Evolutionary conservation across 805 yeast genomes (phyloP).

Genomic region (Saccharomycopsis fodiens): DNA sequence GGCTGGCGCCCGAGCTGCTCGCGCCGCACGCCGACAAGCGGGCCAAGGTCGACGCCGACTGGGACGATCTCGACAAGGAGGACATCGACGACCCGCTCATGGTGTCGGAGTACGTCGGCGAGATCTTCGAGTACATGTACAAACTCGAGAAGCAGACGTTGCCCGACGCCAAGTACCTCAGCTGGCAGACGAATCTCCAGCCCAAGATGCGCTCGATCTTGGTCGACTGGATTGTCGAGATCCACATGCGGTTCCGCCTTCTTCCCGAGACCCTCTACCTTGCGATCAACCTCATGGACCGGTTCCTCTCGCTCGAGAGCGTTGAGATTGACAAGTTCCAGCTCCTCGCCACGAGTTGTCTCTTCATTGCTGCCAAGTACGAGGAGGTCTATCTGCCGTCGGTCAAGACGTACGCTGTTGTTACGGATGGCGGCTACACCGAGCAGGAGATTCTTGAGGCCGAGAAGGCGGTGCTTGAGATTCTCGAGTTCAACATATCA

Average conservation of each 20-base stretch:
- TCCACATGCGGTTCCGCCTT: conserved; percentile 74
- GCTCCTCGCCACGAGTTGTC: conserved; percentile 74
- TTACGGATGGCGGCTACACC: conserved; percentile 78
- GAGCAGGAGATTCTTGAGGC: conserved; percentile 78
- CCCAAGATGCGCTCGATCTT: conserved; percentile 81
- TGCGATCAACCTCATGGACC: conserved; percentile 80
- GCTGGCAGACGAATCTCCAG: conserved; percentile 55
- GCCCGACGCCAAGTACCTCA: conserved; percentile 64
- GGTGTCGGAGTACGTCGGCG: conserved; percentile 90
- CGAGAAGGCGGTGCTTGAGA: conserved; percentile 69
- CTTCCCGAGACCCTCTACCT: conserved; percentile 80
- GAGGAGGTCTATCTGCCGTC: conserved; percentile 90
- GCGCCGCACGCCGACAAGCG: conserved; percentile 12
- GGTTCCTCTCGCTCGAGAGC: conserved; percentile 68
- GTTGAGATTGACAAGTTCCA: conserved; percentile 77
- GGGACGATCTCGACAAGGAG: conserved; percentile 71
- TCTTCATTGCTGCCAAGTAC: conserved; percentile 86
- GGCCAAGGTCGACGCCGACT: conserved; percentile 28
- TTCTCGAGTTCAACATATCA: conserved; percentile 64
- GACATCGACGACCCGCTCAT: conserved; percentile 71
- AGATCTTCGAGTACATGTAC: conserved; percentile 74
- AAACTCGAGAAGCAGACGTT: conserved; percentile 64
- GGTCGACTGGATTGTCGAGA: conserved; percentile 92
- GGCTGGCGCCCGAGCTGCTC: conserved; percentile 10
- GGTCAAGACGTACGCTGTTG: conserved; percentile 76